phyloP scores from a whole-genome alignment of 2,329 filamentous ascomycete genomes.

The Aspergillus novoparasiticus region DNA sequence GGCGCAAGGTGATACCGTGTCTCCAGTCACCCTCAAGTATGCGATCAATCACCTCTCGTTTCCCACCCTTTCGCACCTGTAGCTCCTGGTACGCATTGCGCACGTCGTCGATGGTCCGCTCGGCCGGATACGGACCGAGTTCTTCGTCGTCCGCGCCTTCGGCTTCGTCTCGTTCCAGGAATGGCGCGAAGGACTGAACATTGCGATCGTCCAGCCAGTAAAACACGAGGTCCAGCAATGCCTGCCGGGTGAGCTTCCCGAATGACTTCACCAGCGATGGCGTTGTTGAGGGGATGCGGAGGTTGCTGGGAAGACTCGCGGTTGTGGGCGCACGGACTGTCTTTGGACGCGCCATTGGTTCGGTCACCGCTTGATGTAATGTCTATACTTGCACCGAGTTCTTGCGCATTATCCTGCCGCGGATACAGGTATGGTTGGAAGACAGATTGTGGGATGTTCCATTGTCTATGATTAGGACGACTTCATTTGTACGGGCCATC shows the following conservation, averaged over 20 bases:
- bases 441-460: background rate
- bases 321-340: slow-evolving; percentile 63
- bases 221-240: slow-evolving; percentile 71
- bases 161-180: slow-evolving; percentile 54
- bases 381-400: background rate
- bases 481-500: slow-evolving; percentile 6
- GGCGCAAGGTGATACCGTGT: slow-evolving; percentile 56
- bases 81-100: slow-evolving; percentile 65
- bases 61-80: slow-evolving; percentile 55
- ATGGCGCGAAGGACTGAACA: slow-evolving; percentile 61
- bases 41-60: slow-evolving; percentile 58
- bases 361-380: background rate
- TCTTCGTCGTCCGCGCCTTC: slow-evolving; percentile 59
- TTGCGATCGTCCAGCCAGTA: slow-evolving; percentile 76
- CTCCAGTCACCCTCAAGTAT: slow-evolving; percentile 62
- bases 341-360: slow-evolving; percentile 35
- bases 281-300: slow-evolving; percentile 68
- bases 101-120: slow-evolving; percentile 66
- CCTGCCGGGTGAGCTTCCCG: slow-evolving; percentile 69
- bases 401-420: background rate
- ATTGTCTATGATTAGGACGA: background rate
- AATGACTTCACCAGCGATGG: slow-evolving; percentile 67
- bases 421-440: background rate
- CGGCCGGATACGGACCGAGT: slow-evolving; percentile 70
- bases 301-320: slow-evolving; percentile 69